phyloP scores from a whole-genome alignment of 768 basidiomycete genomes.

The Hericium rajendrae region DNA sequence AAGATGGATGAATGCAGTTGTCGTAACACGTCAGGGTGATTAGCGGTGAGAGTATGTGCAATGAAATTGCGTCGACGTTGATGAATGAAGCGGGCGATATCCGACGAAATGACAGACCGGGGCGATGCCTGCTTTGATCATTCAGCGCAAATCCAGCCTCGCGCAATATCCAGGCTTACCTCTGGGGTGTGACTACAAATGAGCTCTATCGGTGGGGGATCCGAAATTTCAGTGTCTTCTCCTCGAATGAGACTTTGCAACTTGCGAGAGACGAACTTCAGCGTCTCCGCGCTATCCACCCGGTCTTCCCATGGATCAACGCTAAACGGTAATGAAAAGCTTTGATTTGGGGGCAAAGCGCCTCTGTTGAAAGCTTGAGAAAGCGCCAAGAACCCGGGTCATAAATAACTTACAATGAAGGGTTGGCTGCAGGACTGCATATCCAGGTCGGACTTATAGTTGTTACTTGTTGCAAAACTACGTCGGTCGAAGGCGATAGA shows the following conservation, averaged over 20 bases:
- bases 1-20: slow-evolving; percentile 51
- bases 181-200: slow-evolving; percentile 11
- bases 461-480: slow-evolving; percentile 49
- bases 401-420: slow-evolving; percentile 33
- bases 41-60: slow-evolving; percentile 25
- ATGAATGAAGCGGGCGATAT: slow-evolving; percentile 39
- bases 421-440: slow-evolving; percentile 31
- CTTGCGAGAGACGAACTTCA: slow-evolving; percentile 42
- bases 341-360: slow-evolving; percentile 37
- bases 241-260: slow-evolving; percentile 44
- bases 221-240: slow-evolving; percentile 10
- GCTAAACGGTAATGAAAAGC: slow-evolving; percentile 34
- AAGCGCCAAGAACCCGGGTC: slow-evolving; percentile 1
- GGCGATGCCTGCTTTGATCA: neutral
- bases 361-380: slow-evolving; percentile 22
- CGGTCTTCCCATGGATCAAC: slow-evolving; percentile 29
- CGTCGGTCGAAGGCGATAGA: slow-evolving; percentile 26
- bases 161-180: slow-evolving; percentile 4
- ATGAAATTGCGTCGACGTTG: slow-evolving; percentile 37
- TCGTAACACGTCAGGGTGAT: slow-evolving; percentile 50
- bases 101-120: slow-evolving; percentile 18
- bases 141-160: neutral
- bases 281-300: slow-evolving; percentile 31
- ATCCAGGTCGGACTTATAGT: slow-evolving; percentile 65
- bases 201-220: slow-evolving; percentile 18